Conservation (phyloP, 768 basidiomycete genomes). For the Chalciporus pseudorubinellus region DNA sequence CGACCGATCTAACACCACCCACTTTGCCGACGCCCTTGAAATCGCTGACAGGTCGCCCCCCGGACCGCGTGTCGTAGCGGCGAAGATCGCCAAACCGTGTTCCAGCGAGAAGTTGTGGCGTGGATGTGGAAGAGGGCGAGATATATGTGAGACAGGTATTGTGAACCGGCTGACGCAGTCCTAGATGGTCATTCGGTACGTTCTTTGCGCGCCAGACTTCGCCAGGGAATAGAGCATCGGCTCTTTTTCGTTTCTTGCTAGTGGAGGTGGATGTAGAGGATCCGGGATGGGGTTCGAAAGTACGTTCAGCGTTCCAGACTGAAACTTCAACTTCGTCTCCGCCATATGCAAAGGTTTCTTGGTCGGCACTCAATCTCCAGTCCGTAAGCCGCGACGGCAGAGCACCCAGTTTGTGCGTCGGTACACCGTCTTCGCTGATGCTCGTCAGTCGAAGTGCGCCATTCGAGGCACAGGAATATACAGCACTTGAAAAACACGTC, state of each 20-base stretch:
- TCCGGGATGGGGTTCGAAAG: constrained; percentile 38
- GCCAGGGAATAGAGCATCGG: constrained; percentile 57
- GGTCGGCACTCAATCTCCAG: constrained; percentile 58
- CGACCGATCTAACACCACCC: constrained; percentile 59
- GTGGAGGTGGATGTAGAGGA: constrained; percentile 12
- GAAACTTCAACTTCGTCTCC: constrained; percentile 87
- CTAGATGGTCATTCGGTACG: constrained; percentile 73
- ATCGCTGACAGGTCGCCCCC: constrained; percentile 63
- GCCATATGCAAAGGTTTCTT: constrained; percentile 68
- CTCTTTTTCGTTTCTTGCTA: constrained; percentile 55
- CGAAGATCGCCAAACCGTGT: constrained; percentile 72
- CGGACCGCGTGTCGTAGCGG: constrained; percentile 73
- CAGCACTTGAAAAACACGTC: constrained; percentile 25
- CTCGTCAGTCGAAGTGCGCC: constrained; percentile 61
- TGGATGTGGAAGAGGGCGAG: constrained; percentile 34
- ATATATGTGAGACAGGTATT: constrained; percentile 69
- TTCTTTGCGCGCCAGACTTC: constrained; percentile 88
- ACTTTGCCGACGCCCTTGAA: constrained; percentile 60
- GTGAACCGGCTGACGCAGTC: constrained; percentile 74
- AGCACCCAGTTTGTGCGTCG: constrained; percentile 33
- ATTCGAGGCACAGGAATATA: constrained; percentile 73
- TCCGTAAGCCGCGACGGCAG: constrained; percentile 69
- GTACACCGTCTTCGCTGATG: constrained; percentile 26
- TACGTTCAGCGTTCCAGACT: constrained; percentile 69
- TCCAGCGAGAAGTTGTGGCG: constrained; percentile 62